Percentiles rank a stretch among this genome's conserved stretches.
Conservation (phyloP, 2,329 filamentous ascomycete genomes). For the Westerdykella sp. region DNA sequence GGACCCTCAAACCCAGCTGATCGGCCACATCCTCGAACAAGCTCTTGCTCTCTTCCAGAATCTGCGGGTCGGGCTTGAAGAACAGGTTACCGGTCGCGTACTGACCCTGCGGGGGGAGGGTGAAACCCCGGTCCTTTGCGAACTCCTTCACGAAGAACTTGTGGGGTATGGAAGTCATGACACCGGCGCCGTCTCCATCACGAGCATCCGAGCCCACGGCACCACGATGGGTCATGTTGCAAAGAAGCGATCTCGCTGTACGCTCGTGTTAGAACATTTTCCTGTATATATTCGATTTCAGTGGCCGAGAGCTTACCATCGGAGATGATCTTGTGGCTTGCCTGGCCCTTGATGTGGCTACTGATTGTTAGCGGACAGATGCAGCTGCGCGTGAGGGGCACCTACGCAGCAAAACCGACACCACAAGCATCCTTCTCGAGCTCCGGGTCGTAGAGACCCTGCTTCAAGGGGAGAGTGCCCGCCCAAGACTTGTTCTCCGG, state of each 20-base stretch:
- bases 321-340: conserved; percentile 97
- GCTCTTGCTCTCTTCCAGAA: conserved; percentile 80
- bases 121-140: conserved; percentile 79
- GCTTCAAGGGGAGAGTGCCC: conserved; percentile 90
- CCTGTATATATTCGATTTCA: not conserved
- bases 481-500: conserved; percentile 89
- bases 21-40: conserved; percentile 93
- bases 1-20: conserved; percentile 76
- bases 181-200: conserved; percentile 96
- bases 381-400: conserved; percentile 13
- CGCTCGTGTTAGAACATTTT: conserved; percentile 24
- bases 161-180: conserved; percentile 98
- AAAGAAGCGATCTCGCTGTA: conserved; percentile 81
- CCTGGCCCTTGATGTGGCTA: conserved; percentile 93
- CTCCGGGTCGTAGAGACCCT: conserved; percentile 94
- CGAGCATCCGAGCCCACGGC: conserved; percentile 95
- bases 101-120: conserved; percentile 80
- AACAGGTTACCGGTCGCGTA: conserved; percentile 98
- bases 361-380: conserved; percentile 19
- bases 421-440: conserved; percentile 99
- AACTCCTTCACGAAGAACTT: conserved; percentile 99
- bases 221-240: conserved; percentile 99
- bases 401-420: conserved; percentile 96
- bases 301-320: conserved; percentile 64
- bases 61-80: conserved; percentile 93